Base-by-base conservation (phyloP, 192 early-diverging fungal species). In the Podochytrium sp. region DNA sequence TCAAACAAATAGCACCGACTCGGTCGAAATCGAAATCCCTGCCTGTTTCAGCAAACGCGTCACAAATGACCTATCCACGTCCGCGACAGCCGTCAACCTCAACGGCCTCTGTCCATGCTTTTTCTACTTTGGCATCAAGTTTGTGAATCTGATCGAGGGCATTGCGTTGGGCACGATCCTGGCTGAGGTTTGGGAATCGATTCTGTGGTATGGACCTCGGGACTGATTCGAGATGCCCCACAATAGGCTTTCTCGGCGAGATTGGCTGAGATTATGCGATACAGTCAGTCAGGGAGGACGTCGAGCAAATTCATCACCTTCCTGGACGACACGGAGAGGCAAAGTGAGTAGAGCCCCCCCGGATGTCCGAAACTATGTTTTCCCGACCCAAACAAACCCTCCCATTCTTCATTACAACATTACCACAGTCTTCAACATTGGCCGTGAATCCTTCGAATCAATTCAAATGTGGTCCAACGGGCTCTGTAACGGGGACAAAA, bases 291-390 rank as follows among this genome's bases (percentile, higher is more conserved):
- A 2, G 79, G 78, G 16, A 42, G 76, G 10, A 39, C 79, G 33
- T 64, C 67, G 30, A 78, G 73, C 23, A 76, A 74, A 51, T 83
- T 83, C 52, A 76, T 80, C 16, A 18, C 52, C 2, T 76, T 72
- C 16, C 55, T 83, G 3, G 81, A 83, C 56, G 78, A 80, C 30
- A 83, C 78, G n/a, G 81, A 83, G 49, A 60, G 70, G 65, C 68
- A 83, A 75, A 63, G 81, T 83, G 50, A 70, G 12, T 41, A 16
- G 12, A 10, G 20, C n/a, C n/a, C n/a, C n/a, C n/a, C n/a, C n/a
- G n/a, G n/a, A n/a, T n/a, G n/a, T n/a, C n/a, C n/a, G n/a, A 14
- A 16, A 14, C 27, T 58, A 16, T 29, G 16, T 23, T 23, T 32
- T 2, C 1, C 29, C 43, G 63, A 38, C 10, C 52, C 7, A 6